A percentile compares a stretch with the other conserved stretches of the same genome.
These are phyloP conservation scores for Cucumis cinereus DNA, from an alignment of 306 rosid genomes.

Conservation along the genomic window DNA sequence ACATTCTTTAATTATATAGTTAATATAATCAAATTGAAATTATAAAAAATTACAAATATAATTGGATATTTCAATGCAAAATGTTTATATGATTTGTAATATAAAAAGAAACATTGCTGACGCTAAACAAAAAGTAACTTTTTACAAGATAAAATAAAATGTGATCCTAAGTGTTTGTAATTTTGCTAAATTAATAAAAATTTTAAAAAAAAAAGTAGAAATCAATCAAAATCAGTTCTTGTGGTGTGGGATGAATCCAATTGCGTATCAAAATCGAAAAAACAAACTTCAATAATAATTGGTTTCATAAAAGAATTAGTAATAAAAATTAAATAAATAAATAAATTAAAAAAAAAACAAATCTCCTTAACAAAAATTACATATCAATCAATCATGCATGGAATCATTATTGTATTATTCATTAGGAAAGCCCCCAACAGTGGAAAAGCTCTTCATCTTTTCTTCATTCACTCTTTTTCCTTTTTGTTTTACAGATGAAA, in stretches of 20 bases:
- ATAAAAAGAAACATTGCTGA: not conserved
- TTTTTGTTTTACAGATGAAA: not conserved
- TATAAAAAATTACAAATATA: not conserved
- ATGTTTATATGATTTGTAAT: not conserved
- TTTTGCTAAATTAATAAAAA: not conserved
- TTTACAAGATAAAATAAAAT: not conserved
- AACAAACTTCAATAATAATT: not conserved
- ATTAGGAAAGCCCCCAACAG: not conserved
- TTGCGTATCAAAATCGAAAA: not conserved
- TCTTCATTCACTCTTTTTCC: not conserved
- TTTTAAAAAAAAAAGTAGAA: not conserved
- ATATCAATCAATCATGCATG: not conserved
- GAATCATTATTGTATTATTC: not conserved
- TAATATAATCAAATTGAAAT: not conserved
- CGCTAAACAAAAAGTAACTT: not conserved
- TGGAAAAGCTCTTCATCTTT: not conserved
- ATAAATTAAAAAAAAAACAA: not conserved
- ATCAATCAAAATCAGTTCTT: not conserved
- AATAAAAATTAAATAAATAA: not conserved
- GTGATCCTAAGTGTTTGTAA: not conserved
- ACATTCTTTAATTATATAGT: not conserved
- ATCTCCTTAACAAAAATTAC: not conserved
- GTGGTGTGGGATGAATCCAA: not conserved
- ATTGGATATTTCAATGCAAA: not conserved
- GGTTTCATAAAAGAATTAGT: not conserved